Evolutionary conservation across 164 flowering plant species (phyloP), one percentile per base, ranked within the genome.

Genomic region (Chloranthus sessilifolius): DNA sequence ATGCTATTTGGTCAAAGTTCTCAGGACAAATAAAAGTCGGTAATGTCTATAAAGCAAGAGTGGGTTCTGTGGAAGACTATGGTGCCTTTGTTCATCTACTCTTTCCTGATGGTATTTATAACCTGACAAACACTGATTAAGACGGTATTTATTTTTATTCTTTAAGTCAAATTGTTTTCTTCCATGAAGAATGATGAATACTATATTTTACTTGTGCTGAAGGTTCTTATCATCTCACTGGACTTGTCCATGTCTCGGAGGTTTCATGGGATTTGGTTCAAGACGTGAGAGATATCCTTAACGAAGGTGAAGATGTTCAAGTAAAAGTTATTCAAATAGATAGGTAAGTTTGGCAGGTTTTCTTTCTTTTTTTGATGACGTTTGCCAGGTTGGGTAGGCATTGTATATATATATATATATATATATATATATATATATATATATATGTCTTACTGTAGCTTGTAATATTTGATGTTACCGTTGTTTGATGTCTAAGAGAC

Each of bases 261-360:
- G 85, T 91, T 56, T 85, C 98, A 0, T 91, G 98, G 98, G 96
- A 91, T 77, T 63, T 83, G 58, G 82, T 91, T 65, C 92, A 80
- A 54, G 95, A 91, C 66, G 81, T 74, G 20, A 70, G 95, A 63
- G 95, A 91, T 48, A 34, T 88, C 39, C 66, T 91, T 33, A 67
- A 58, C 27, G 90, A 63, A 64, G 95, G 95, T 60, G 92, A 91
- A 62, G 70, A 76, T 44, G 86, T 88, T 46, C 65, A 61, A 65
- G 96, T 79, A 40, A 88, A 88, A 73, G 61, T 91, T 37, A 67
- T 74, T 19, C 64, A 61, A 25, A 63, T 88, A 35, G 88, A 91
- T 56, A 71, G 81, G 98, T 88, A 51, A 73, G 46, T 64, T 51
- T 63, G 1, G 45, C 33, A 8, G 15, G 6, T n/a, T 35, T 36